Evolutionary conservation across 2,329 filamentous ascomycete species (phyloP).

Genomic region (Calonectria leucothoes): DNA sequence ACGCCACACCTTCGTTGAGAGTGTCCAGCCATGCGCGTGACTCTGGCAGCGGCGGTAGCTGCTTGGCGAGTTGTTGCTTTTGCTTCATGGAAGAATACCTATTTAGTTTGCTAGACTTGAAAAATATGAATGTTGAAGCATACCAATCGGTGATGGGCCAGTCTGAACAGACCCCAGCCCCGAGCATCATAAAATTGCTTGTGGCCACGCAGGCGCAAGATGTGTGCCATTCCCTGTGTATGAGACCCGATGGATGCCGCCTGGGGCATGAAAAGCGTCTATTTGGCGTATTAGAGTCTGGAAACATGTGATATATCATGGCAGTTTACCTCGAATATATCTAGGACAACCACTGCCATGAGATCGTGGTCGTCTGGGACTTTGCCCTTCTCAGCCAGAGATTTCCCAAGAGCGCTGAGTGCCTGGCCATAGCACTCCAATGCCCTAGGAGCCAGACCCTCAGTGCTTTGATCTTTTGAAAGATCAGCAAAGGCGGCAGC

Average conservation of each 20-base stretch:
- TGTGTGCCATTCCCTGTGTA: constrained; percentile 54
- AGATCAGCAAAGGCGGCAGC: constrained; percentile 50
- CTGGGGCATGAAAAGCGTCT: constrained; percentile 49
- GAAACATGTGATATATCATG: neutral
- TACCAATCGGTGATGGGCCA: constrained; percentile 52
- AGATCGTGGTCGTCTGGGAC: constrained; percentile 52
- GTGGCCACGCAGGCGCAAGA: constrained; percentile 49
- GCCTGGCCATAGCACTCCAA: constrained; percentile 50
- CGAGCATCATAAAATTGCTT: constrained; percentile 49
- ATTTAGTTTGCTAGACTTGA: neutral
- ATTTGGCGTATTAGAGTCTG: neutral
- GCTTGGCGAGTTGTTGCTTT: constrained; percentile 51
- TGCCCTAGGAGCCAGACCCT: constrained; percentile 39
- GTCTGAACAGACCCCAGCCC: constrained; percentile 53
- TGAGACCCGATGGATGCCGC: constrained; percentile 44
- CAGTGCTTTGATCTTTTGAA: constrained; percentile 38
- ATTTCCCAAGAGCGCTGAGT: constrained; percentile 46
- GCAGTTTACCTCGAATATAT: constrained; percentile 51
- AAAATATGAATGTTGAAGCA: neutral
- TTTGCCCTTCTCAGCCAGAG: constrained; percentile 45
- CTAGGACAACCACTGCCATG: constrained; percentile 54
- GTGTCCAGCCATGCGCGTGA: constrained; percentile 44
- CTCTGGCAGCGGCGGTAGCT: constrained; percentile 42
- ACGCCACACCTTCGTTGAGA: constrained; percentile 41
- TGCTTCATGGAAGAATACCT: constrained; percentile 28